Percentiles rank a stretch among this genome's conserved stretches.
phyloP scores from a whole-genome alignment of 1,284 basidiomycete genomes.

The Pyrrhoderma noxium region DNA sequence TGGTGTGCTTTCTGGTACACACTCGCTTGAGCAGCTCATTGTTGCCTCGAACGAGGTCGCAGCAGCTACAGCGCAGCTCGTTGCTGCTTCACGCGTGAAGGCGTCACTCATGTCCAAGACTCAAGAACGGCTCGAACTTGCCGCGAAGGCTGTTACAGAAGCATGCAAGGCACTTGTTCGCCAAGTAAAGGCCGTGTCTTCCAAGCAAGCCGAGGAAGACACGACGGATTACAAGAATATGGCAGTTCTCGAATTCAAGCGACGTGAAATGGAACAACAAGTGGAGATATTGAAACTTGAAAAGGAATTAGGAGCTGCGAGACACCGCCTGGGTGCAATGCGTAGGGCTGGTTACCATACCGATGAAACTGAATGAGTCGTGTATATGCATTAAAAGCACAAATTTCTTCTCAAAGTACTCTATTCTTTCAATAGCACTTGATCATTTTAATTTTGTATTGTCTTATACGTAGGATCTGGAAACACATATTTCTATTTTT shows the following conservation, averaged over 20 bases:
- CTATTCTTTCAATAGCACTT: neutral
- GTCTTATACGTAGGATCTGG: neutral
- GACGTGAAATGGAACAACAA: slow-evolving; percentile 97
- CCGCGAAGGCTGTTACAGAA: slow-evolving; percentile 96
- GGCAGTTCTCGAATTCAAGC: slow-evolving; percentile 96
- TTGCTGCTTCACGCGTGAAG: slow-evolving; percentile 97
- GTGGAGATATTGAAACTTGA: slow-evolving; percentile 96
- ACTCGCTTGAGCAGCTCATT: slow-evolving; percentile 97
- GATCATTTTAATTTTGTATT: slow-evolving; percentile 5
- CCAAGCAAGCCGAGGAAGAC: slow-evolving; percentile 74
- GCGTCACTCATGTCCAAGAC: slow-evolving; percentile 98
- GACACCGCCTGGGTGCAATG: slow-evolving; percentile 84
- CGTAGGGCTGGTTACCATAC: slow-evolving; percentile 86
- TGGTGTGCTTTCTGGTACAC: slow-evolving; percentile 93
- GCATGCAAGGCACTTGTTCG: slow-evolving; percentile 97
- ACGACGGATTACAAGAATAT: slow-evolving; percentile 87
- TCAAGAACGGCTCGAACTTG: slow-evolving; percentile 91
- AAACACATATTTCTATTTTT: neutral
- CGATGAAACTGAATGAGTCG: slow-evolving; percentile 59
- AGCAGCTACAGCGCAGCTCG: slow-evolving; percentile 94
- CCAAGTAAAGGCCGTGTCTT: slow-evolving; percentile 94
- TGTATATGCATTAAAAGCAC: neutral
- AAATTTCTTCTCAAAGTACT: neutral
- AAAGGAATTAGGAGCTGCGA: slow-evolving; percentile 88
- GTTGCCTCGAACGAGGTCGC: slow-evolving; percentile 99